These are phyloP conservation scores for Pecoramyces ruminantium DNA, from an alignment of 192 early-diverging fungal species.

Conservation along the genomic window DNA sequence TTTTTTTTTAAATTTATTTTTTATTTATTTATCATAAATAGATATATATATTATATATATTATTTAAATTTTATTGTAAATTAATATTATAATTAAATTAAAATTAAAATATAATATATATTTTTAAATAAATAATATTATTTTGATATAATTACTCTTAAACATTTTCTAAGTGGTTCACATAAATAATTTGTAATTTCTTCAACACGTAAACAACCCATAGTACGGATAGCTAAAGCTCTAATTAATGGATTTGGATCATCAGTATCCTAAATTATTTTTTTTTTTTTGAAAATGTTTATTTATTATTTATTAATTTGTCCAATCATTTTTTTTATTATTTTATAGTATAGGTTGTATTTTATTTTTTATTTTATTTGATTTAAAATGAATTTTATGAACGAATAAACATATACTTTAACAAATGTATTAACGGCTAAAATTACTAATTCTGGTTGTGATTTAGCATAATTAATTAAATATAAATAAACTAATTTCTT, in stretches of 20 bases:
- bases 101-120: too few species aligned
- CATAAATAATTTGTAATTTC: conserved; percentile 69
- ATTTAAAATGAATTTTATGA: too few species aligned
- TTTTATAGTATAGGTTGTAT: background rate
- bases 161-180: conserved; percentile 51
- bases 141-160: conserved; percentile 21
- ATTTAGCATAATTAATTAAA: conserved; percentile 87
- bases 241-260: conserved; percentile 89
- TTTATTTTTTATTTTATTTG: background rate
- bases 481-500: conserved; percentile 81
- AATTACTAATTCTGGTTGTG: conserved; percentile 84
- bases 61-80: too few species aligned
- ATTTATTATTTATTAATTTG: conserved; percentile 1
- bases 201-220: conserved; percentile 91
- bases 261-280: conserved; percentile 57
- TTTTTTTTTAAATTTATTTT: too few species aligned
- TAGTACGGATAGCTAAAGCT: conserved; percentile 87
- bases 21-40: too few species aligned
- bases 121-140: too few species aligned
- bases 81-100: too few species aligned
- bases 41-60: too few species aligned
- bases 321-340: background rate
- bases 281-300: too few species aligned
- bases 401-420: conserved; percentile 48
- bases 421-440: conserved; percentile 79